Evolutionary conservation across 139 green algal species (phyloP), one percentile per base, ranked within the genome.

Genomic region (Tetradesmus lagerheimii): DNA sequence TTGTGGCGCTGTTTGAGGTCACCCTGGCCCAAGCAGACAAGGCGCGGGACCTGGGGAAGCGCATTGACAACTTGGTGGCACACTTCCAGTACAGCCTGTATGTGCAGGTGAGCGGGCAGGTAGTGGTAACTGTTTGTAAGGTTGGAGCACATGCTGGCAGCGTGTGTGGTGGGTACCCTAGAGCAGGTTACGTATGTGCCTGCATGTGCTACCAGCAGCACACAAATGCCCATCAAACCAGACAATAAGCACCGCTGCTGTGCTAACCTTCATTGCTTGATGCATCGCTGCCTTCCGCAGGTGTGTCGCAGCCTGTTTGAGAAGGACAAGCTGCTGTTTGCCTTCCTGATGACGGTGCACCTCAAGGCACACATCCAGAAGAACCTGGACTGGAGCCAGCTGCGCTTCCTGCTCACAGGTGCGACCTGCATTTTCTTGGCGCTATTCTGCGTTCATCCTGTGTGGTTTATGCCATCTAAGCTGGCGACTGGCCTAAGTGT

Each of bases 281-380:
- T 50, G 34, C 37, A 37, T 25, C 15, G 67, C 8, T 78, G 27
- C 5, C 25, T 4, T 67, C 4, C n/a, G 14, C 53, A 89, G 67
- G 67, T 89, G 41, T 83, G 67, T 85, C 91, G 95, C 41, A 95
- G 91, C 18, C 91, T 98, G 38, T 98, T 98, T 90, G 96, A 97
- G 91, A 97, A 97, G 90, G 94, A 98, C 95, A 98, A 98, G 95
- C 93, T 98, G 77, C 94, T 98, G 29, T 97, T 97, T 83, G 90
- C 90, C 81, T 94, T 97, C 90, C 81, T 91, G 41, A 93, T 97
- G 62, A 92, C 90, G 45, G 91, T 93, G 16, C 41, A 88, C 82
- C 86, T 95, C 41, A 93, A 92, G 71, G 90, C 93, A 4, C 88
- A 95, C 78, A 95, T 95, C 71, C 80, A 94, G 38, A 81, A 94